These are phyloP conservation scores for Pichia rugopelliculosa DNA, from an alignment of 805 yeast genomes.

Conservation along the genomic window DNA sequence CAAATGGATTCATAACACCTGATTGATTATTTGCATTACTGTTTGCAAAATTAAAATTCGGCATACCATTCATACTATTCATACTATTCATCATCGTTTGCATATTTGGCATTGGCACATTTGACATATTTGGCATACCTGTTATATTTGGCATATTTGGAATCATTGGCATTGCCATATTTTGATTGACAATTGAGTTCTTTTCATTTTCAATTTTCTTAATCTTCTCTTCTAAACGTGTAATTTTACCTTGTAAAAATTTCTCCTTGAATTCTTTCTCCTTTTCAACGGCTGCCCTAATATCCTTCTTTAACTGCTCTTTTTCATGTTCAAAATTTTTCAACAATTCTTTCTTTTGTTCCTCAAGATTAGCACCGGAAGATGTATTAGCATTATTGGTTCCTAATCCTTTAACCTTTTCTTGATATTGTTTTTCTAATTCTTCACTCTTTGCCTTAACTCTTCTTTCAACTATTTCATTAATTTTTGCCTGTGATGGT, in stretches of 20 bases:
- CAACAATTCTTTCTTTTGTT: slow-evolving; percentile 16
- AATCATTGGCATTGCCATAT: background rate
- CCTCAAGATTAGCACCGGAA: slow-evolving; percentile 9
- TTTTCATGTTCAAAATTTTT: slow-evolving; percentile 21
- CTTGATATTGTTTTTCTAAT: slow-evolving; percentile 26
- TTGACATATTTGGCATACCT: slow-evolving; percentile 1
- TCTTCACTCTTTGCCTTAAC: slow-evolving; percentile 29
- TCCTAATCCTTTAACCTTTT: slow-evolving; percentile 13
- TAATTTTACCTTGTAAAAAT: slow-evolving; percentile 45
- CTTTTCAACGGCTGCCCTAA: slow-evolving; percentile 44
- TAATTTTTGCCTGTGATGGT: slow-evolving; percentile 32
- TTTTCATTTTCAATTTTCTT: slow-evolving; percentile 14
- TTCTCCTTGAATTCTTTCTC: slow-evolving; percentile 52
- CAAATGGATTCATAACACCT: background rate
- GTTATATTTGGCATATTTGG: slow-evolving; percentile 4
- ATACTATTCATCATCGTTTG: background rate
- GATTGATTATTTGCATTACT: background rate
- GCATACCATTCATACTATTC: background rate
- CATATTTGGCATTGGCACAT: background rate
- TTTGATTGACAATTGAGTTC: background rate
- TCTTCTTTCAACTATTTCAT: slow-evolving; percentile 30
- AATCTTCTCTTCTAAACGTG: slow-evolving; percentile 40
- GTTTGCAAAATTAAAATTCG: background rate
- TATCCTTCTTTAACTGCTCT: slow-evolving; percentile 36
- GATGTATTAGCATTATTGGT: slow-evolving; percentile 5